Base-by-base conservation (phyloP, 129 eudicot species). In the Tagetes erecta region DNA sequence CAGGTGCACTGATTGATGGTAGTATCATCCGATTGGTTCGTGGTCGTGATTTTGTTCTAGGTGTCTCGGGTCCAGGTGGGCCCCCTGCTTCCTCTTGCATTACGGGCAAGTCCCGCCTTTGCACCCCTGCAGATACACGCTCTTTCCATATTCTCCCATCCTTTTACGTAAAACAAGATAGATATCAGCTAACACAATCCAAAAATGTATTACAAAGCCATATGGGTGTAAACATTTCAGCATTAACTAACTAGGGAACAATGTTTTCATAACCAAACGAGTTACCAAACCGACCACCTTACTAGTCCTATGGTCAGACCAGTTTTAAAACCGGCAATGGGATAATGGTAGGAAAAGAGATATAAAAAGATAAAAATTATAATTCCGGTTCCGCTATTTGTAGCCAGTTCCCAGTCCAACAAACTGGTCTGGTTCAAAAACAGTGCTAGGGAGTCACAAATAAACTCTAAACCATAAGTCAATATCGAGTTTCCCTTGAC, bases 101-200 rank as follows among this genome's bases (percentile, higher is more conserved):
- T 12, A 56, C 8, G 0, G 78, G 74, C 83, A 86, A 38, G 36
- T 89, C 35, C 74, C 95, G 81, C 75, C 80, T 76, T 45, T 78
- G 85, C 14, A 38, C 80, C 9, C 84, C 89, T 33, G 91, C 90
- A 52, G 85, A 85, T 14, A 89, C 95, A 37, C 98, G 84, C 79
- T 93, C 98, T 80, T 86, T 93, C 98, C 98, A 93, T 79, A 90
- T 90, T 78, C 98, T 77, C 56, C 96, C 98, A 76, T 93, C 96
- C 96, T 92, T 35, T 71, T 33, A 51, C 51, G 68, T 33, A 37
- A 36, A 38, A 49, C 49, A 50, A 76, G 6, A 41, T 31, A 53
- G 31, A 30, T 8, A 37, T 31, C 30, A 51, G 37, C 8, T 2
- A 12, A 49, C 4, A 4, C 44, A 30, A 37, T 47, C 68, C n/a